Evolutionary conservation across 1,139 yeast species (phyloP), one percentile per base, ranked within the genome.

Genomic region (Candida frijolesensis): DNA sequence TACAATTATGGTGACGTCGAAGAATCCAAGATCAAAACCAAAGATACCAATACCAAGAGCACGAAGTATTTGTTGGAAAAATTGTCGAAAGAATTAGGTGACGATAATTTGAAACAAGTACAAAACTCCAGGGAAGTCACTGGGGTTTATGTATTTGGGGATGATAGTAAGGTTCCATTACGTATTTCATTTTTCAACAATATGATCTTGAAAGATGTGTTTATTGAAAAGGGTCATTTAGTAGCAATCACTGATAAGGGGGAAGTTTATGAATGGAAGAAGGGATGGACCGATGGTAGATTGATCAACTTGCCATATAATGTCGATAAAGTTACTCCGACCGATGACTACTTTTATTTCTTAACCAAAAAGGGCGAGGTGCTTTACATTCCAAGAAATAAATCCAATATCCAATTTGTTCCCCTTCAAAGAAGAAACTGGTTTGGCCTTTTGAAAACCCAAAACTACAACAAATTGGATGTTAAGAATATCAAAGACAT

Each of bases 201-300:
- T 42, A 76, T 78, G 68, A 60, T 74, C 15, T 66, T 91, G 44
- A 74, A 79, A 44, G 87, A 84, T 60, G 81, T 90, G n/a, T 71
- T 74, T 35, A 60, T 89, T 15, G 62, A 67, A 1, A 70, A 74
- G 19, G 82, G 78, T 22, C 68, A 66, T 8, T 74, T 85, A 25
- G 87, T 83, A 3, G 84, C 84, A 1, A 84, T 95, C 19, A 80
- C 85, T 53, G 79, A 78, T 1, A 78, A 79, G 25, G 98, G 98
- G n/a, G 81, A 85, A 59, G 76, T 89, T 19, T 84, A 82, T 52
- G 89, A 86, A 62, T 88, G 91, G 87, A 80, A 82, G 40, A 60
- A 67, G 30, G 79, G 77, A 45, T 42, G 56, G 49, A 46, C 56
- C 37, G 54, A 55, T 30, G 74, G 71, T 2, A 53, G 58, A 34